Evolutionary conservation across 2,329 filamentous ascomycete genomes (phyloP).

Genomic region (Nemania serpens): DNA sequence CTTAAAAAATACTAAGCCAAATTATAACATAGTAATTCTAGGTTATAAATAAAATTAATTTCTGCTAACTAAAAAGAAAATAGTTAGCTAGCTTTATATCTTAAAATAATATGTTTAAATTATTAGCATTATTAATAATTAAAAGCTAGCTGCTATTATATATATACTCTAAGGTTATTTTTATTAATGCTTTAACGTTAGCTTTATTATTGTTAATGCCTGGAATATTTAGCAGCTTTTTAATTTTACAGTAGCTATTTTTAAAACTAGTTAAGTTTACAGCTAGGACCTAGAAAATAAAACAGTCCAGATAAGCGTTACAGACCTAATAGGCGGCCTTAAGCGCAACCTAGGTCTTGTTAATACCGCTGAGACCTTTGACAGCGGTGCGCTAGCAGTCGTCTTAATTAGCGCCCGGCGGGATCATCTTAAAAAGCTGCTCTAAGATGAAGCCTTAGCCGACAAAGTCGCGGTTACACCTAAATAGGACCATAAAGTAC

Average conservation of each 20-base stretch:
- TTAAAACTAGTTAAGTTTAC: slow-evolving; percentile 12
- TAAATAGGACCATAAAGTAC: no score
- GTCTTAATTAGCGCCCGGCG: no score
- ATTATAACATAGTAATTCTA: neutral
- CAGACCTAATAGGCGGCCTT: no score
- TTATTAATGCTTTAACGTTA: slow-evolving; percentile 45
- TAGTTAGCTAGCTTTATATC: slow-evolving; percentile 27
- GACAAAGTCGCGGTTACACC: no score
- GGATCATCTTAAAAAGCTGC: no score
- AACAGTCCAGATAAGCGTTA: no score
- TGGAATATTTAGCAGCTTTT: slow-evolving; percentile 1
- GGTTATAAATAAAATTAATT: slow-evolving; percentile 13
- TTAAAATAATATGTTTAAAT: slow-evolving; percentile 38
- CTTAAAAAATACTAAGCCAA: neutral
- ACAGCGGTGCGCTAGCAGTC: no score
- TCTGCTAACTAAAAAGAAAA: slow-evolving; percentile 38
- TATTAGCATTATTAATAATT: slow-evolving; percentile 26
- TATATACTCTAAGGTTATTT: slow-evolving; percentile 37
- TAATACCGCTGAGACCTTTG: no score
- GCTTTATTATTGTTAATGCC: slow-evolving; percentile 38
- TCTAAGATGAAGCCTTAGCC: no score
- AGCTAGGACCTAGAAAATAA: no score
- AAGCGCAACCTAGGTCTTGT: no score
- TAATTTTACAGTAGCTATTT: slow-evolving; percentile 36
- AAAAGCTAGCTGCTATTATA: slow-evolving; percentile 26